Percentiles rank a stretch among this genome's conserved stretches.
phyloP scores from a whole-genome alignment of 805 yeast species.

The Wickerhamomyces hampshirensis region DNA sequence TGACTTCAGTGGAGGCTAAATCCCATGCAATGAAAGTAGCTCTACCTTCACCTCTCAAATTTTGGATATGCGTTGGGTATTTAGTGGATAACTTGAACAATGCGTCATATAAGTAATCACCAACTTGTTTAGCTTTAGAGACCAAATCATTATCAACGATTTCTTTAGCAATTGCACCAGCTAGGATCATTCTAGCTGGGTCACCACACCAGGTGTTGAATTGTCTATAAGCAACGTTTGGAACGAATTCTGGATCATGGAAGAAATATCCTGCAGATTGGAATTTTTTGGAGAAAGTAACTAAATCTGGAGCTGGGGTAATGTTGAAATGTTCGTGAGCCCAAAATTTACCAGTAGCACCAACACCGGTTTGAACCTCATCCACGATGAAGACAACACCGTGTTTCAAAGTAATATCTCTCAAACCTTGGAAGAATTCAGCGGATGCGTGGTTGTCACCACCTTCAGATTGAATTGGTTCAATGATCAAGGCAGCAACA shows the following conservation, averaged over 20 bases:
- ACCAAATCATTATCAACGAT: constrained; percentile 56
- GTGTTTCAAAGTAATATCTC: constrained; percentile 68
- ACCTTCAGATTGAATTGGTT: constrained; percentile 90
- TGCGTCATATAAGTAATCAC: constrained; percentile 57
- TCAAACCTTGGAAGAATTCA: constrained; percentile 74
- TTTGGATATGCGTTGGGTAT: constrained; percentile 47
- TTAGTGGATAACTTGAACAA: constrained; percentile 47
- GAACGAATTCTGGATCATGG: constrained; percentile 67
- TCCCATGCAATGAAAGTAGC: constrained; percentile 88
- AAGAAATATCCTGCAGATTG: constrained; percentile 87
- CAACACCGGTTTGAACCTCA: constrained; percentile 89
- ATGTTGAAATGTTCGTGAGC: constrained; percentile 83
- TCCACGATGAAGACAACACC: constrained; percentile 72
- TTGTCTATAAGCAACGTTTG: constrained; percentile 79
- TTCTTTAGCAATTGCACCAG: constrained; percentile 69
- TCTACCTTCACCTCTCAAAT: constrained; percentile 68
- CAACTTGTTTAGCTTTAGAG: constrained; percentile 52
- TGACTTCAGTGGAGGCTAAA: constrained; percentile 43
- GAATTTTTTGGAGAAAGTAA: constrained; percentile 83
- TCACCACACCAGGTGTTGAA: constrained; percentile 95
- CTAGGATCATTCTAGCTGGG: constrained; percentile 73
- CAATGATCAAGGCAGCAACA: constrained; percentile 84
- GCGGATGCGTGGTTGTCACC: constrained; percentile 86
- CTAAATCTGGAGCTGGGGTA: constrained; percentile 73
- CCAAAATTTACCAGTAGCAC: constrained; percentile 84